Base-by-base conservation (phyloP, 331 rosid species). In the Dryas integrifolia region DNA sequence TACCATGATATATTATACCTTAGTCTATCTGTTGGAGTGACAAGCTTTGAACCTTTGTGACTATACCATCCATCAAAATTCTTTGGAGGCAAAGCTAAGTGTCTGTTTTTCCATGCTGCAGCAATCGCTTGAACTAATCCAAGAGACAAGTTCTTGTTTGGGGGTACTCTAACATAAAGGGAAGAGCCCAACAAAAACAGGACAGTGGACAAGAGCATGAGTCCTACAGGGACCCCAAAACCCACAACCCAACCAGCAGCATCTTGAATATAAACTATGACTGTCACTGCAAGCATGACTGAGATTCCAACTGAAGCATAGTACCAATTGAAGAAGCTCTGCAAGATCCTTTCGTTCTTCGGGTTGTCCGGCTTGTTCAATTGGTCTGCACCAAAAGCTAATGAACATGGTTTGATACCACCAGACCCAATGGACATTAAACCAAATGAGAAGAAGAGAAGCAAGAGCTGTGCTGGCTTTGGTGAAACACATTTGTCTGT, bases 291-390 rank as follows among this genome's bases (percentile, higher is more conserved):
- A 43, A 89, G 0, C 64, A 73, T 72, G 5, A 85, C 46, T 5
- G 96, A 86, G 49, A 89, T 7, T 7, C 98, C 95, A 66, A 89
- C 88, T 0, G 92, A 85, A 48, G 81, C 89, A 73, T 91, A 88
- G 51, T 91, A 93, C 98, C 98, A 91, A 70, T 81, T 86, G 82
- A 93, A 91, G 82, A 93, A 89, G 76, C 85, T 88, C 67, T 75
- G 87, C 82, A 89, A 21, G 61, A 48, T 44, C 43, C 81, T 75
- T 49, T 77, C 87, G 10, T 85, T 91, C 3, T 77, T 43, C 2
- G 76, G 88, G 71, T 77, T 81, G 46, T 86, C 79, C 0, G 88
- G 86, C 30, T 84, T 72, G 84, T 76, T 57, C 0, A 89, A 24
- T 77, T 87, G 92, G 67, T 94, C 89, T 15, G 95, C 96, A 1